Evolutionary conservation across 2,329 filamentous ascomycete genomes (phyloP).

Genomic region (Sclerotinia minor): DNA sequence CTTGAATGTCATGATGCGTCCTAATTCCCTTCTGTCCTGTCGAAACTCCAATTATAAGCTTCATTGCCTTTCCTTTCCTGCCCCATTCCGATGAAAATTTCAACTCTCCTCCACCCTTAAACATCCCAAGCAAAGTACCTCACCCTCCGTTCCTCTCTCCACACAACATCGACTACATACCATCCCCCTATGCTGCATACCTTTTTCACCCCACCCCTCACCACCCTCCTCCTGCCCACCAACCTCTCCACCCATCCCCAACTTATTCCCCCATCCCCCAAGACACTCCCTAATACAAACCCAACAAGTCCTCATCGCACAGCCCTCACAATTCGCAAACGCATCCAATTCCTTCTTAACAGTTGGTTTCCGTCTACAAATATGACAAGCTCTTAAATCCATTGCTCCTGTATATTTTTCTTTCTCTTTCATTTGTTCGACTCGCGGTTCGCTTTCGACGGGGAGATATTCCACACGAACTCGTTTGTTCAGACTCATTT

Average conservation of each 20-base stretch:
- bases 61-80: neutral
- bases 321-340: slow-evolving; percentile 64
- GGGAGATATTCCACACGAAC: slow-evolving; percentile 10
- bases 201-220: slow-evolving; percentile 5
- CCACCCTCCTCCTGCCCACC: slow-evolving; percentile 3
- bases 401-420: slow-evolving; percentile 10
- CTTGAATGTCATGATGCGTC: neutral
- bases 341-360: slow-evolving; percentile 66
- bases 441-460: neutral
- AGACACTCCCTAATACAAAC: slow-evolving; percentile 66
- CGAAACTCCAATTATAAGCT: neutral
- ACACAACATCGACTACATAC: slow-evolving; percentile 70
- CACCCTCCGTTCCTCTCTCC: slow-evolving; percentile 62
- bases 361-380: slow-evolving; percentile 65
- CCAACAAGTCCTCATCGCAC: slow-evolving; percentile 63
- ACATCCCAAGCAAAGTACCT: slow-evolving; percentile 67
- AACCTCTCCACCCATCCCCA: slow-evolving; percentile 23
- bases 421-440: neutral
- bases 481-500: slow-evolving; percentile 18
- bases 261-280: slow-evolving; percentile 28
- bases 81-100: neutral
- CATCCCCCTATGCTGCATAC: slow-evolving; percentile 43
- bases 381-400: slow-evolving; percentile 59
- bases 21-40: neutral
- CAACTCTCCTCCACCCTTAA: slow-evolving; percentile 41